phyloP scores from a whole-genome alignment of 345 rosid species.

The Lepidium africanum region DNA sequence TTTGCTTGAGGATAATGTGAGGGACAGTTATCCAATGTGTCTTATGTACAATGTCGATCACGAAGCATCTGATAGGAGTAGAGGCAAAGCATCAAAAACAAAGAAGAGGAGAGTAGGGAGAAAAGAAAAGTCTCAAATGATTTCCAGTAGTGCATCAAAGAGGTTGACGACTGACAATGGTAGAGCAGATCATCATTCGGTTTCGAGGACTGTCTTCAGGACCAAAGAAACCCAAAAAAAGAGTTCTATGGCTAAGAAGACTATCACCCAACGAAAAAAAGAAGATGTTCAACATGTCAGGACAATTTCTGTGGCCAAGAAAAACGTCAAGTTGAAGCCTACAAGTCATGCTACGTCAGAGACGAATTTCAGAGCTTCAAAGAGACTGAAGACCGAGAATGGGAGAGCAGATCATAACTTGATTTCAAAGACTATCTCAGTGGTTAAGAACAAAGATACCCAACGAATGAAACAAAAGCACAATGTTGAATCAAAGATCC shows the following conservation, averaged over 20 bases:
- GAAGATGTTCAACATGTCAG: background rate
- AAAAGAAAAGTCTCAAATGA: background rate
- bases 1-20: slow-evolving; percentile 21
- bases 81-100: background rate
- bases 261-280: background rate
- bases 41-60: background rate
- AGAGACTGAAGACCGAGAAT: slow-evolving; percentile 11
- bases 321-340: background rate
- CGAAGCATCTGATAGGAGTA: background rate
- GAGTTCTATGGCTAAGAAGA: background rate
- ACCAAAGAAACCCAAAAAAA: background rate
- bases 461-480: background rate
- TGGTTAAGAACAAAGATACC: background rate
- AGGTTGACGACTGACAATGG: slow-evolving; percentile 5
- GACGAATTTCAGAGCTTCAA: background rate
- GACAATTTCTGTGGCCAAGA: background rate
- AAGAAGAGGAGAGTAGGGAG: background rate
- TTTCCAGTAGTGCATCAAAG: background rate
- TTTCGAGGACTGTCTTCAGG: background rate
- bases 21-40: background rate
- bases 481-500: background rate
- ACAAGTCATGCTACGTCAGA: background rate
- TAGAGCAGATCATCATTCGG: background rate
- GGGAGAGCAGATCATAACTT: background rate
- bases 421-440: background rate